Evolutionary conservation across 257 asterid genomes (phyloP).

Genomic region (Galeopsis tetrahit): DNA sequence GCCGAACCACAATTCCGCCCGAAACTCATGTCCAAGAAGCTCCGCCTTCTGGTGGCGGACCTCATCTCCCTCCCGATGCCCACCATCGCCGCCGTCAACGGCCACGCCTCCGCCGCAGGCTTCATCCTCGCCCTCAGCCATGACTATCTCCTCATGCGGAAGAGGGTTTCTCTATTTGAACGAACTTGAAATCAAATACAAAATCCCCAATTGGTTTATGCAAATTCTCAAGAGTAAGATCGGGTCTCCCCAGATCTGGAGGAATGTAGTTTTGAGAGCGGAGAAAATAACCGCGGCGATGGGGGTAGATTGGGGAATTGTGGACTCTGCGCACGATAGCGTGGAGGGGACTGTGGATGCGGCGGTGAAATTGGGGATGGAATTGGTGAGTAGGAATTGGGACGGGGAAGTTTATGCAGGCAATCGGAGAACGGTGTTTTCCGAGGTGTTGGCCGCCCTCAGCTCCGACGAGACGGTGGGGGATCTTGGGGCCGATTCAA

Average conservation of each 20-base stretch:
- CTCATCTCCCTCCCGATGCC: conserved; percentile 76
- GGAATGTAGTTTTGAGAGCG: conserved; percentile 57
- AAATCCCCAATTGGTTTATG: conserved; percentile 58
- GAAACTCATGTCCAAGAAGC: conserved; percentile 47
- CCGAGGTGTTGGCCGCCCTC: conserved; percentile 42
- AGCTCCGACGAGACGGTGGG: conserved; percentile 47
- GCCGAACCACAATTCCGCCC: conserved; percentile 15
- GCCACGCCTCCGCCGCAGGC: conserved; percentile 70
- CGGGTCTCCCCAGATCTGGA: conserved; percentile 48
- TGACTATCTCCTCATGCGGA: conserved; percentile 66
- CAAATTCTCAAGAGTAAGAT: conserved; percentile 45
- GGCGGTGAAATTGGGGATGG: conserved; percentile 53
- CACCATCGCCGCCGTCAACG: conserved; percentile 75
- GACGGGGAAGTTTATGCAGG: conserved; percentile 51
- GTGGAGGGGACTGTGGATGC: conserved; percentile 61
- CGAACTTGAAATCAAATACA: conserved; percentile 56
- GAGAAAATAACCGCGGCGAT: conserved; percentile 47
- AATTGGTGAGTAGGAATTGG: conserved; percentile 57
- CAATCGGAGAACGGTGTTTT: conserved; percentile 46
- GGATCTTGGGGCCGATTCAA: conserved; percentile 41
- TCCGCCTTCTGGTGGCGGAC: conserved; percentile 57
- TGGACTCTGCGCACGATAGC: conserved; percentile 50
- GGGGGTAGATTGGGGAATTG: conserved; percentile 62
- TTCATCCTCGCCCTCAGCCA: conserved; percentile 61
- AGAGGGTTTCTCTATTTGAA: conserved; percentile 64